Conservation (phyloP, 371 early-diverging fungal species). For the Parasitella parasitica region DNA sequence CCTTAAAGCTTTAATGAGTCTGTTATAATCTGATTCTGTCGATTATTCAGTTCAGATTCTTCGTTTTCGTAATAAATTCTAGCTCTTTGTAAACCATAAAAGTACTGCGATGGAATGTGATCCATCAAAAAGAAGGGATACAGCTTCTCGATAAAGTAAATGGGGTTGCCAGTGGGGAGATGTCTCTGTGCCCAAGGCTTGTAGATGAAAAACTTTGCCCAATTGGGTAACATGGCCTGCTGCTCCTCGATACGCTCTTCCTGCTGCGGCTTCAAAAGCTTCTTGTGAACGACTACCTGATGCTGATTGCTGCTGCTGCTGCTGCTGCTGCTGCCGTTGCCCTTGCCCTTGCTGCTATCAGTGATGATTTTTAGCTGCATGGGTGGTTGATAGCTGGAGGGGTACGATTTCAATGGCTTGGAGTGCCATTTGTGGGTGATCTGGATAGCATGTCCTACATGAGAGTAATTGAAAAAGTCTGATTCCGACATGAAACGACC, state of each 20-base stretch:
- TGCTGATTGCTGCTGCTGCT: neutral
- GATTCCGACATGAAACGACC: conserved; percentile 22
- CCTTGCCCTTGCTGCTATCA: neutral
- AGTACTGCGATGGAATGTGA: conserved; percentile 31
- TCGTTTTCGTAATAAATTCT: conserved; percentile 19
- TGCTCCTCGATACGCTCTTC: neutral
- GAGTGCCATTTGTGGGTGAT: conserved; percentile 25
- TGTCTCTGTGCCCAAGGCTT: conserved; percentile 3
- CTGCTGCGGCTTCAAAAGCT: neutral
- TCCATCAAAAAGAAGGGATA: conserved; percentile 31
- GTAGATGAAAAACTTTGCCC: conserved; percentile 11
- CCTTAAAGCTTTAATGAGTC: conserved; percentile 1
- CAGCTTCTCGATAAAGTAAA: conserved; percentile 18
- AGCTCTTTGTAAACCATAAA: conserved; percentile 23
- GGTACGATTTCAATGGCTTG: conserved; percentile 24
- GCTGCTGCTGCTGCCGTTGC: neutral
- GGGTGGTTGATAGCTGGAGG: conserved; percentile 26
- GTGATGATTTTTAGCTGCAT: conserved; percentile 22
- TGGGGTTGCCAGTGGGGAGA: conserved; percentile 18
- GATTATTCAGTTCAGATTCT: neutral
- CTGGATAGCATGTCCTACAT: conserved; percentile 9
- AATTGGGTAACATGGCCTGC: conserved; percentile 6
- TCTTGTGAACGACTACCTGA: neutral
- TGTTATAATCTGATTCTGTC: neutral
- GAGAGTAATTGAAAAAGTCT: conserved; percentile 27